Conservation (phyloP, 1,284 basidiomycete genomes). For the Puccinia polysora region DNA sequence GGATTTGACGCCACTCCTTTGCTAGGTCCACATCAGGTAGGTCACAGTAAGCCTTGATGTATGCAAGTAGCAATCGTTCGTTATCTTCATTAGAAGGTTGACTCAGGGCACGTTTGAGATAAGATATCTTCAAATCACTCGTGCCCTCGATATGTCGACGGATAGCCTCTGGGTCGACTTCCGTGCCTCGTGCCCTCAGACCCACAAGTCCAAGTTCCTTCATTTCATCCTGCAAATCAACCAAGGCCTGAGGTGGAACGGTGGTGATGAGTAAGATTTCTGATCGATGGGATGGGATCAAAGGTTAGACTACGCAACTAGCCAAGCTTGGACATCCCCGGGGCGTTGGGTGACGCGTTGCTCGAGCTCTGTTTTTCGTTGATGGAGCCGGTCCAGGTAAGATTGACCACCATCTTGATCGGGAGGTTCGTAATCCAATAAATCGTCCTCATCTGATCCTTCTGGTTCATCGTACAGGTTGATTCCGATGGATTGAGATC, state of each 20-base stretch:
- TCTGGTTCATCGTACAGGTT: conserved; percentile 10
- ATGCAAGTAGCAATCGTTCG: conserved; percentile 24
- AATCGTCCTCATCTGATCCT: neutral
- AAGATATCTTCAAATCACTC: conserved; percentile 36
- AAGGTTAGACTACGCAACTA: conserved; percentile 42
- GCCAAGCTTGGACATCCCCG: conserved; percentile 27
- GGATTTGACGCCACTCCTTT: conserved; percentile 38
- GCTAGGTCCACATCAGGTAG: conserved; percentile 27
- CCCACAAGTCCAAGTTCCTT: conserved; percentile 42
- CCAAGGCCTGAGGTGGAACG: conserved; percentile 7
- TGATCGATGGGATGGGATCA: neutral
- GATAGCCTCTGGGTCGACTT: conserved; percentile 12
- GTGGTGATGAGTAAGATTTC: neutral
- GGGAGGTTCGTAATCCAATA: conserved; percentile 27
- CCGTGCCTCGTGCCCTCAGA: conserved; percentile 10
- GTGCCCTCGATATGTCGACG: conserved; percentile 29
- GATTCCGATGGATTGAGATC: neutral
- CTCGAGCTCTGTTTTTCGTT: conserved; percentile 28
- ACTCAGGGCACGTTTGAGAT: conserved; percentile 25
- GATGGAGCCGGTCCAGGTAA: conserved; percentile 19
- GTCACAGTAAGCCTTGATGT: conserved; percentile 39
- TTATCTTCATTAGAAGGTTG: conserved; percentile 25
- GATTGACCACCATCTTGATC: conserved; percentile 36
- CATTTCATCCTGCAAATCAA: conserved; percentile 42
- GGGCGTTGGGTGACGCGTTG: conserved; percentile 1